Evolutionary conservation across 75 land plant genomes (phyloP), one percentile per base, ranked within the genome.

Genomic region (Pinus taeda): DNA sequence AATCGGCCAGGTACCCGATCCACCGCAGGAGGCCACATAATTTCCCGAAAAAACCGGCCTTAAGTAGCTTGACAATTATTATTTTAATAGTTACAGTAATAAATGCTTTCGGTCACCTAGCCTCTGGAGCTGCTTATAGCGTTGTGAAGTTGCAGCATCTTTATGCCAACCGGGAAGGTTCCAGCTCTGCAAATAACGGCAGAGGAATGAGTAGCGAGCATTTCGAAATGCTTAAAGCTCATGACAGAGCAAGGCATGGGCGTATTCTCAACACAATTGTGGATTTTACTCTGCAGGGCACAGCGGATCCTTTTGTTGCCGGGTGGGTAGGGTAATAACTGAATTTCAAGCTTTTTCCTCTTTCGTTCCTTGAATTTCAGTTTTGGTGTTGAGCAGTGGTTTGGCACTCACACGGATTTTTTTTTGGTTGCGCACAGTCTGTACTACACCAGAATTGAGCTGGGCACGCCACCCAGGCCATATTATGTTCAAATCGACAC

Each of bases 401-500:
- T 4, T 56, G 29, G 24, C 20, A 42, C 36, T 39, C 18, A 42
- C 15, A 74, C 18, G 61, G 24, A 6, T 7, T 57, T 62, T 57
- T 57, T 57, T 57, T 2, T 24, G 26, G 60, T 15, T 2, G 6
- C 18, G 22, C 21, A 18, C 75, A 92, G 96, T 79, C 83, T 93
- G 15, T 94, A 92, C 79, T 94, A 79, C 74, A 88, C 97, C 14
- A 88, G 75, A 37, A 84, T 94, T 64, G 81, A 75, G 64, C 24
- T 94, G 61, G 97, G 97, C 1, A 82, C 84, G 61, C 97, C 95
- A 15, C 84, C 94, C 18, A 82, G 73, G 71, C 90, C 88, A 75
- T 92, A 88, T 76, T 80, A 88, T 72, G 97, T 92, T 72, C 90
- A 90, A 74, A 89, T 94, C 73, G 97, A 94, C 75, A 92, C 97